A percentile compares a stretch with the other conserved stretches of the same genome.
Conservation (phyloP, 148 eudicot genomes). For the Salicornia ramosissima region DNA sequence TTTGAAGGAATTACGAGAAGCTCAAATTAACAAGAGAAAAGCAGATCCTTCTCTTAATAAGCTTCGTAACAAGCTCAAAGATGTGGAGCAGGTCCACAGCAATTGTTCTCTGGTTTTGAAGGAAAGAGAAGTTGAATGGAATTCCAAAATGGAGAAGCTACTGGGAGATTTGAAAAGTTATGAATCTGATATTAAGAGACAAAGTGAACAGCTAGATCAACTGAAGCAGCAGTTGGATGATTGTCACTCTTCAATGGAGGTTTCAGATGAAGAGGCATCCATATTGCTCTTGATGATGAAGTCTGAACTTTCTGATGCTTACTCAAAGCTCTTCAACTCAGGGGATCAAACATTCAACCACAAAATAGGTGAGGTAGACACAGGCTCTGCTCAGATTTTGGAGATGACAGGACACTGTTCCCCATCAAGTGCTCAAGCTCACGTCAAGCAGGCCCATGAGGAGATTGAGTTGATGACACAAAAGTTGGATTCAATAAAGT, state of each 20-base stretch:
- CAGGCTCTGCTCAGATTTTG: conserved; percentile 25
- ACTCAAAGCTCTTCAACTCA: conserved; percentile 29
- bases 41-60: conserved; percentile 36
- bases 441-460: conserved; percentile 31
- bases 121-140: conserved; percentile 69
- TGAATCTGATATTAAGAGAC: conserved; percentile 33
- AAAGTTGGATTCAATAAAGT: conserved; percentile 32
- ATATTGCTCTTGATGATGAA: conserved; percentile 43
- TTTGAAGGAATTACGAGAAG: conserved; percentile 54
- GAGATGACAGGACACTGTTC: conserved; percentile 25
- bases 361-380: conserved; percentile 22
- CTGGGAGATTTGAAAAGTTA: conserved; percentile 33
- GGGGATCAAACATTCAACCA: conserved; percentile 27
- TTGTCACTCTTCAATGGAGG: conserved; percentile 44
- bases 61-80: conserved; percentile 45
- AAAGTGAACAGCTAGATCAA: conserved; percentile 40
- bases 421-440: conserved; percentile 18
- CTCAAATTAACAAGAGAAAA: conserved; percentile 50
- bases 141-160: conserved; percentile 40
- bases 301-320: conserved; percentile 47
- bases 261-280: conserved; percentile 50
- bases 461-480: conserved; percentile 34
- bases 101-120: conserved; percentile 40
- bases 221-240: conserved; percentile 46
- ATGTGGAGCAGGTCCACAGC: conserved; percentile 52